Percentiles rank a stretch among this genome's conserved stretches.
Evolutionary conservation across 2,329 filamentous ascomycete species (phyloP).

Genomic region (Cytospora piceicola): DNA sequence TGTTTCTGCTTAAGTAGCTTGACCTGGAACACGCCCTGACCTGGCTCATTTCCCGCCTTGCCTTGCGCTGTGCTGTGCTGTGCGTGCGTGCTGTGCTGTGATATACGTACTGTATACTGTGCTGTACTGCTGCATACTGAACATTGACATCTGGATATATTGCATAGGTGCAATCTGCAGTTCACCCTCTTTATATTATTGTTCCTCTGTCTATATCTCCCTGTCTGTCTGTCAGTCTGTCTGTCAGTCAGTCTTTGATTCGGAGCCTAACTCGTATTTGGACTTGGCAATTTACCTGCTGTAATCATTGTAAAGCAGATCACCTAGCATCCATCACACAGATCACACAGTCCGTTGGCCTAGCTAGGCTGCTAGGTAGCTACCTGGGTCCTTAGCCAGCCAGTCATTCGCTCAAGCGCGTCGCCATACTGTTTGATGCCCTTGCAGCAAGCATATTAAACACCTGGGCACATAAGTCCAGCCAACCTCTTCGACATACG

Average conservation of each 20-base stretch:
- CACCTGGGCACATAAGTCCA: too few relatives aligned
- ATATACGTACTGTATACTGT: slow-evolving; percentile 9
- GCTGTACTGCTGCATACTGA: slow-evolving; percentile 6
- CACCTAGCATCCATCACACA: not conserved
- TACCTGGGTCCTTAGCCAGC: too few relatives aligned
- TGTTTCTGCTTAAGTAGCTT: slow-evolving; percentile 12
- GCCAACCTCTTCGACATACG: not conserved
- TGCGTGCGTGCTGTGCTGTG: slow-evolving; percentile 1
- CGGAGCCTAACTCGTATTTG: not conserved
- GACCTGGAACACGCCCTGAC: slow-evolving; percentile 25
- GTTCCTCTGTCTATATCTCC: not conserved
- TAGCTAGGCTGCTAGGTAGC: too few relatives aligned
- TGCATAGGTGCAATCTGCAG: not conserved
- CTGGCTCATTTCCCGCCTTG: slow-evolving; percentile 22
- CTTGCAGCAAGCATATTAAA: not conserved
- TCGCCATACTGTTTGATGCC: not conserved
- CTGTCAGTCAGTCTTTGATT: too few relatives aligned
- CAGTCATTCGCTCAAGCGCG: not conserved
- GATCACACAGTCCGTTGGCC: too few relatives aligned
- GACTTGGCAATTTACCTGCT: not conserved
- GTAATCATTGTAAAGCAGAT: too few relatives aligned
- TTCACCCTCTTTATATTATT: slow-evolving; percentile 12
- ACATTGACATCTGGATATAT: too few relatives aligned
- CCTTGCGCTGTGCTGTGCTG: not conserved
- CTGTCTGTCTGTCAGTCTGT: too few relatives aligned